Evolutionary conservation across 139 green algal genomes (phyloP), one percentile per base, ranked within the genome.

Genomic region (Chlamydomonas applanata): DNA sequence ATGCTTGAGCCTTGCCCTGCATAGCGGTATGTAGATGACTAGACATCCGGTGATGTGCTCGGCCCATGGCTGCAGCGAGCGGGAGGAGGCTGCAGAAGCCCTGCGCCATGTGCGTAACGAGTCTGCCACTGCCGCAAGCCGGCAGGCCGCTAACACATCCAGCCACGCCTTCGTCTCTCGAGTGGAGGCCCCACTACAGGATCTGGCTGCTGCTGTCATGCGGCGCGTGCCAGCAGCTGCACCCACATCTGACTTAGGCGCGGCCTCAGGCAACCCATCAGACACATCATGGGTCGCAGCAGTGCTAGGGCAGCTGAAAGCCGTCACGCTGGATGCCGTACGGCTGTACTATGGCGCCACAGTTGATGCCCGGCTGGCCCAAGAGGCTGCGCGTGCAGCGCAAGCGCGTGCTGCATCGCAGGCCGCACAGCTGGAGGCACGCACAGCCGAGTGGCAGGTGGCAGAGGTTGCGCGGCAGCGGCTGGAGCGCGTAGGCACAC

Each of bases 31-130:
- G n/a, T n/a, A n/a, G n/a, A n/a, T n/a, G n/a, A n/a, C n/a, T n/a
- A 63, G 14, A 14, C 54, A 63, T 63, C 9, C 20, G 54, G 16
- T 25, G 17, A 63, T 25, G 20, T 25, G 24, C 35, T 13, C 32
- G 17, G 19, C 29, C 29, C 34, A 70, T 32, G 33, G 40, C 40
- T 49, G 35, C 80, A 89, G 83, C 66, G 81, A 89, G 74, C 83
- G 83, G 19, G 76, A 82, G 45, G 81, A 86, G 25, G 76, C 78
- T 52, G 71, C 76, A 22, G 71, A 74, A 17, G 32, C 69, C 9
- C 32, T 79, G 4, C 73, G 73, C 1, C 66, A 83, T 24, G 73
- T 73, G 2, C 69, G 78, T 2, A 56, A 71, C 13, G 71, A 78
- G 34, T 45, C 67, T 11, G 20, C 57, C 66, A 62, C 16, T 36